Evolutionary conservation across 192 early-diverging fungal genomes (phyloP).

Genomic region (Coemansia sp.): DNA sequence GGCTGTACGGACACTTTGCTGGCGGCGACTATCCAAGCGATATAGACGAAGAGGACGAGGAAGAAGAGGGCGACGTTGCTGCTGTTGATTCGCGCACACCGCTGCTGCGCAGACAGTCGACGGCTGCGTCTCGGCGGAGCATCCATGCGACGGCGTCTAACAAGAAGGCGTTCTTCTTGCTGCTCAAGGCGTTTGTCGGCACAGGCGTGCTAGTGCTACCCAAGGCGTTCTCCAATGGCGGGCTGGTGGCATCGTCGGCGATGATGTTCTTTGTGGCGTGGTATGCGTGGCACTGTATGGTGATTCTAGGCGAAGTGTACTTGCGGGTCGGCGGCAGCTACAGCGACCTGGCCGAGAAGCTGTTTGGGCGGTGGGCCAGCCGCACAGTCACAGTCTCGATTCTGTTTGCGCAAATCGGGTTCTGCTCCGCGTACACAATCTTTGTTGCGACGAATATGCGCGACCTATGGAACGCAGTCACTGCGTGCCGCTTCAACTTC

Average conservation of each 20-base stretch:
- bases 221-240: slow-evolving; percentile 75
- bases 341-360: slow-evolving; percentile 61
- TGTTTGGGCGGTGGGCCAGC: slow-evolving; percentile 63
- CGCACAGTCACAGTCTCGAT: slow-evolving; percentile 63
- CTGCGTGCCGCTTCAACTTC: slow-evolving; percentile 60
- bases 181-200: slow-evolving; percentile 81
- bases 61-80: neutral
- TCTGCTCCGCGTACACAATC: slow-evolving; percentile 86
- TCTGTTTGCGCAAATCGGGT: slow-evolving; percentile 74
- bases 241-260: slow-evolving; percentile 59
- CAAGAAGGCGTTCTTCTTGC: slow-evolving; percentile 71
- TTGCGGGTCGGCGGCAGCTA: slow-evolving; percentile 61
- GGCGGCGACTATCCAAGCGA: slow-evolving; percentile 89
- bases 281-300: slow-evolving; percentile 64
- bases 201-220: slow-evolving; percentile 76
- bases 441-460: slow-evolving; percentile 82
- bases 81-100: slow-evolving; percentile 8
- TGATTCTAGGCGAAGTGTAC: slow-evolving; percentile 63
- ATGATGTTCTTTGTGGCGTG: slow-evolving; percentile 58
- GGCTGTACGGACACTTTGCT: slow-evolving; percentile 89
- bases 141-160: slow-evolving; percentile 59
- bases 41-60: slow-evolving; percentile 59
- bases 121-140: slow-evolving; percentile 4
- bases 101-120: slow-evolving; percentile 2
- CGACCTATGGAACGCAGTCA: slow-evolving; percentile 66